phyloP scores from a whole-genome alignment of 2,329 filamentous ascomycete species.

The Penicillium brevicompactum region DNA sequence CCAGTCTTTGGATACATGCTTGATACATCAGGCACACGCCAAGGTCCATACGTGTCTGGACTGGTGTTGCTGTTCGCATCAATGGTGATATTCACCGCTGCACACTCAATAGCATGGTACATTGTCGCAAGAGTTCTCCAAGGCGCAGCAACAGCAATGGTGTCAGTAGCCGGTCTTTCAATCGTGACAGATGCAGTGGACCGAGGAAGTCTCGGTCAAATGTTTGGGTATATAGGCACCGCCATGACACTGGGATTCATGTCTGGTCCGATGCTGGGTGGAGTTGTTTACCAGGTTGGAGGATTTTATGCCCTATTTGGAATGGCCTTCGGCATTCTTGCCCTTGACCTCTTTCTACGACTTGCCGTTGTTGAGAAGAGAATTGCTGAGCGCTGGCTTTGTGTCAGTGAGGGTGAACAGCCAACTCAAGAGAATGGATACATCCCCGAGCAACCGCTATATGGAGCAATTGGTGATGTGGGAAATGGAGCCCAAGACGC shows the following conservation, averaged over 20 bases:
- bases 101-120: constrained; percentile 50
- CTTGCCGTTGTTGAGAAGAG: constrained; percentile 64
- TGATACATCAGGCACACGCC: constrained; percentile 40
- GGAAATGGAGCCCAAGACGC: constrained; percentile 24
- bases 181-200: constrained; percentile 61
- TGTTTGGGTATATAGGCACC: constrained; percentile 57
- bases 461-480: constrained; percentile 1
- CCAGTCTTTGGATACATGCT: constrained; percentile 21
- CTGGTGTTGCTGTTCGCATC: constrained; percentile 53
- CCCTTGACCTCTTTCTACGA: constrained; percentile 62
- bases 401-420: neutral
- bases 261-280: constrained; percentile 59
- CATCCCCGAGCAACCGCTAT: constrained; percentile 10
- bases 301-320: constrained; percentile 62
- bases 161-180: constrained; percentile 62
- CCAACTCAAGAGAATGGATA: constrained; percentile 7
- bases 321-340: constrained; percentile 55
- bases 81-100: constrained; percentile 57
- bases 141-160: constrained; percentile 59
- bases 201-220: constrained; percentile 58
- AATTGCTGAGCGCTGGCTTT: constrained; percentile 41
- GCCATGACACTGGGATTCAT: constrained; percentile 60
- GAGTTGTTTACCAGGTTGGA: constrained; percentile 59
- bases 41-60: constrained; percentile 60
- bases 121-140: constrained; percentile 57